Evolutionary conservation across 805 yeast genomes (phyloP).

Genomic region (Peterozyma xylosa): DNA sequence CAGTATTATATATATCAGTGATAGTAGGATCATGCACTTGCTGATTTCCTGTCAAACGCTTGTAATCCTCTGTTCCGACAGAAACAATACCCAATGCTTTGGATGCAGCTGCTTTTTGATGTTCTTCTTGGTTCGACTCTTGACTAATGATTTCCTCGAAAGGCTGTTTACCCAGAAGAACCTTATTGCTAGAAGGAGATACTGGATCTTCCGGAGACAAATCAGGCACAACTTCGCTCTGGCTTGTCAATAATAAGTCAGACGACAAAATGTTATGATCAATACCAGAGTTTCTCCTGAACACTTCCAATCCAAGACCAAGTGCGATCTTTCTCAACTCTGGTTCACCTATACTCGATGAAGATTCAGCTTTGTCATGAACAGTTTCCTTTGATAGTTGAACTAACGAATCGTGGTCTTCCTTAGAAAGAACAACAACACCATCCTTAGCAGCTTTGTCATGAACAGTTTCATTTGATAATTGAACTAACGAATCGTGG

Average conservation of each 20-base stretch:
- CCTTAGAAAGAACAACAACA: conserved; percentile 2
- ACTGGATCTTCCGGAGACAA: neutral
- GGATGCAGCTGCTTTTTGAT: conserved; percentile 9
- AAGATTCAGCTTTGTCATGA: conserved; percentile 11
- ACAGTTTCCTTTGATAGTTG: conserved; percentile 15
- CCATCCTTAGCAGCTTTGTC: conserved; percentile 19
- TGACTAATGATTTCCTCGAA: conserved; percentile 18
- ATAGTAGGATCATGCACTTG: conserved; percentile 7
- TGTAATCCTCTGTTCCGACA: conserved; percentile 8
- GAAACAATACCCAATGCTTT: conserved; percentile 9
- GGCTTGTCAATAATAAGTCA: neutral
- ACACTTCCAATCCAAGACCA: neutral
- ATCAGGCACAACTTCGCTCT: neutral
- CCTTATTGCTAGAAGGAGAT: conserved; percentile 12
- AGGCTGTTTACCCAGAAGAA: conserved; percentile 24
- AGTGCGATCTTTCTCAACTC: too few species aligned
- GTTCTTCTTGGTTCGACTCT: conserved; percentile 4
- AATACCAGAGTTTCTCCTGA: too few species aligned
- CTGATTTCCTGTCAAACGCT: conserved; percentile 7
- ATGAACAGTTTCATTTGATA: conserved; percentile 9
- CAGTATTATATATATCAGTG: conserved; percentile 13
- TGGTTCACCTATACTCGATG: too few species aligned
- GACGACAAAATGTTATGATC: neutral
- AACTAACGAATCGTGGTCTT: conserved; percentile 7
- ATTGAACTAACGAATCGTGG: conserved; percentile 9